These are phyloP conservation scores for Chytriomyces confervae DNA, from an alignment of 192 early-diverging fungal genomes.

Conservation along the genomic window DNA sequence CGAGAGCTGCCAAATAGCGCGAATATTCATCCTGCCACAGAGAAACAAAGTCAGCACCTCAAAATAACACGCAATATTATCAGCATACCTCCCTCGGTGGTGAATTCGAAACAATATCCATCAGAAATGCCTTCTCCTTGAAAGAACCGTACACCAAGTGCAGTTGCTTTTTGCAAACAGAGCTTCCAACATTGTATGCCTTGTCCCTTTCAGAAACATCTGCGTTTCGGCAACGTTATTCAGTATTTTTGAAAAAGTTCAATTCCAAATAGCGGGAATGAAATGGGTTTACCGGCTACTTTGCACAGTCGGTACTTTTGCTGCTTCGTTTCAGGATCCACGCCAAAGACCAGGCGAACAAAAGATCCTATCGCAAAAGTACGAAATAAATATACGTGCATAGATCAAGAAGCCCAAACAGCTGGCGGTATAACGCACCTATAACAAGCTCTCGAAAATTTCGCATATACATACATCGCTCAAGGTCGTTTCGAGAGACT, in stretches of 20 bases:
- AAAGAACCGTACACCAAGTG: conserved; percentile 70
- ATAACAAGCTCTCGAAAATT: conserved; percentile 4
- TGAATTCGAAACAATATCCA: conserved; percentile 78
- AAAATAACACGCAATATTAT: neutral
- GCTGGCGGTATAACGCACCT: neutral
- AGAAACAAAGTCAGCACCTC: neutral
- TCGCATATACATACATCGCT: conserved; percentile 9
- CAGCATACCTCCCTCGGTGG: conserved; percentile 59
- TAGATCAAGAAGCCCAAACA: neutral
- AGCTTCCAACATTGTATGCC: conserved; percentile 66
- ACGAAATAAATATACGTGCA: neutral
- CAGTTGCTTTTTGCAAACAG: conserved; percentile 69
- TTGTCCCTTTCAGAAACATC: conserved; percentile 45
- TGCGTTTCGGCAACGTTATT: neutral
- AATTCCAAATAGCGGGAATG: neutral
- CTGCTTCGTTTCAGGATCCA: conserved; percentile 24
- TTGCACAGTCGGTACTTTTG: conserved; percentile 22
- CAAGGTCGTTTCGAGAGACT: conserved; percentile 4
- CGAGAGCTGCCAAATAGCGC: conserved; percentile 8
- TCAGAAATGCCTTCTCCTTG: conserved; percentile 68
- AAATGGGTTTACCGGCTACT: neutral
- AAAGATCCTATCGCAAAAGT: neutral
- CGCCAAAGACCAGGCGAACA: conserved; percentile 12
- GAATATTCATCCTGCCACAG: conserved; percentile 20
- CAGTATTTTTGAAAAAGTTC: neutral